These are phyloP conservation scores for Gigaspora rosea DNA, from an alignment of 192 early-diverging fungal genomes.

Conservation along the genomic window DNA sequence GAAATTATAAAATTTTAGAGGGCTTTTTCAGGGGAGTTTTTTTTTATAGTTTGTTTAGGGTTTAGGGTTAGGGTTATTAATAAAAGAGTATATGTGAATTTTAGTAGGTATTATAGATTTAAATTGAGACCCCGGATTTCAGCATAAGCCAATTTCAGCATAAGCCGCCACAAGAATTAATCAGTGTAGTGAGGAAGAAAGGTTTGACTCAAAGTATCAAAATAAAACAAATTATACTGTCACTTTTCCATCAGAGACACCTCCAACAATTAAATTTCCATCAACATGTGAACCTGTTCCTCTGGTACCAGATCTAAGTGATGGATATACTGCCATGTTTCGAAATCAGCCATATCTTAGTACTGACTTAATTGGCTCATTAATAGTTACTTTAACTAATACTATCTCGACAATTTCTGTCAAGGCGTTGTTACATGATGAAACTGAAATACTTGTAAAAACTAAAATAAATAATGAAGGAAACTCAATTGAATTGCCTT, in stretches of 20 bases:
- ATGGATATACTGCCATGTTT: constrained; percentile 13
- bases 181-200: not conserved
- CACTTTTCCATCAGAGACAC: not conserved
- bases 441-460: constrained; percentile 7
- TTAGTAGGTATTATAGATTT: too few species aligned
- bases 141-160: too few species aligned
- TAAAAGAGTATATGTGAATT: too few species aligned
- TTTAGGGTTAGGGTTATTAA: too few species aligned
- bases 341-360: constrained; percentile 24
- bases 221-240: not conserved
- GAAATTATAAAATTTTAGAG: too few species aligned
- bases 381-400: constrained; percentile 13
- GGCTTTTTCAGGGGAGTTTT: too few species aligned
- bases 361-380: constrained; percentile 17
- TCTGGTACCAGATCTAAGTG: not conserved
- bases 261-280: constrained; percentile 6
- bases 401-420: not conserved
- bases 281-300: not conserved
- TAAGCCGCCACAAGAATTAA: too few species aligned
- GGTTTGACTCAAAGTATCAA: not conserved
- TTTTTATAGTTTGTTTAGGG: too few species aligned
- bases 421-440: constrained; percentile 5
- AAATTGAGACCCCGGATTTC: too few species aligned
- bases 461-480: constrained; percentile 2
- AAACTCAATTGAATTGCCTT: not conserved